phyloP scores from a whole-genome alignment of 2,329 filamentous ascomycete genomes.

The Periconia sp. region DNA sequence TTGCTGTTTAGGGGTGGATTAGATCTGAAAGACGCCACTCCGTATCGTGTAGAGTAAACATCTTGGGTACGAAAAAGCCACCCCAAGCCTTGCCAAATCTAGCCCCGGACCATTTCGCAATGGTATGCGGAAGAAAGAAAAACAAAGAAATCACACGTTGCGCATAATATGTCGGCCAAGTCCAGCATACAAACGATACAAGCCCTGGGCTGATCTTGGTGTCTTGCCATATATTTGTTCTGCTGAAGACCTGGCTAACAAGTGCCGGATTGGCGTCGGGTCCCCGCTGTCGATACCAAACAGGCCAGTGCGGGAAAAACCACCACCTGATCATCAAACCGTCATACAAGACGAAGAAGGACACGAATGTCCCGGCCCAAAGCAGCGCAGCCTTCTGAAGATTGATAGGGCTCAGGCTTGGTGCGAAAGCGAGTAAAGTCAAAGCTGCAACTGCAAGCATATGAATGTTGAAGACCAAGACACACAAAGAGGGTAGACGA shows the following conservation, averaged over 20 bases:
- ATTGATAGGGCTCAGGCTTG: background rate
- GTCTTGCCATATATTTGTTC: background rate
- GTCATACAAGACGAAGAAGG: constrained; percentile 3
- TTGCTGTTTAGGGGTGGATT: background rate
- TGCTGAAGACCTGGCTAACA: background rate
- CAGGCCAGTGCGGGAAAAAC: constrained; percentile 8
- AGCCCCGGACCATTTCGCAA: background rate
- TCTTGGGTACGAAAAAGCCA: constrained; percentile 3
- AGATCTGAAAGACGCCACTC: constrained; percentile 5
- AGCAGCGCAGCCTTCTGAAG: background rate
- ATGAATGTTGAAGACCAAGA: constrained; percentile 3
- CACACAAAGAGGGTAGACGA: background rate
- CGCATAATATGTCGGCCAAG: constrained; percentile 5
- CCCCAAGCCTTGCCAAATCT: constrained; percentile 1
- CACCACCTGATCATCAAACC: constrained; percentile 8
- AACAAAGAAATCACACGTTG: constrained; percentile 1
- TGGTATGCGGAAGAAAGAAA: constrained; percentile 1
- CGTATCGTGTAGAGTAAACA: constrained; percentile 5
- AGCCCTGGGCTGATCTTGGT: constrained; percentile 4
- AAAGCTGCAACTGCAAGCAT: constrained; percentile 1
- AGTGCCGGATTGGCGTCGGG: background rate
- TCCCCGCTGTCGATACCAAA: constrained; percentile 7
- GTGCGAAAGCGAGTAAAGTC: background rate
- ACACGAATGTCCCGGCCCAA: background rate
- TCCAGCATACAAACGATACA: constrained; percentile 5